Percentiles rank a stretch among this genome's conserved stretches.
These are phyloP conservation scores for Penicillium silybi DNA, from an alignment of 495 filamentous ascomycete species.

Conservation along the genomic window DNA sequence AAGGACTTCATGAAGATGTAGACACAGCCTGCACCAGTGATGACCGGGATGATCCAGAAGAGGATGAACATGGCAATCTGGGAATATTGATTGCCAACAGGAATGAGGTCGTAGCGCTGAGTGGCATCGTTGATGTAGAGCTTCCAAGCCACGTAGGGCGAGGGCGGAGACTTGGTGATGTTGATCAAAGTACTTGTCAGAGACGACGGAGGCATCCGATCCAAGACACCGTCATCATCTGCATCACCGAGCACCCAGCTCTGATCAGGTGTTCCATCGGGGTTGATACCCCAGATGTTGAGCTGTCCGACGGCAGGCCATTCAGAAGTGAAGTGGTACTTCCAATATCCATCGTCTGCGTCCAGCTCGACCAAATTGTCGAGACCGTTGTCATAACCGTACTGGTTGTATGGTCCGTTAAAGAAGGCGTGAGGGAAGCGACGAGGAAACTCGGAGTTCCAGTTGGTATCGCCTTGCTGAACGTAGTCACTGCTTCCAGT, in stretches of 20 bases:
- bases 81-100: conserved; percentile 45
- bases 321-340: conserved; percentile 58
- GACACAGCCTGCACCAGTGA: conserved; percentile 46
- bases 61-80: conserved; percentile 58
- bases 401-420: conserved; percentile 64
- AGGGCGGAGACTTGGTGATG: conserved; percentile 52
- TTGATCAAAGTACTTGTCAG: conserved; percentile 55
- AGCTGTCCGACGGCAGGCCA: conserved; percentile 61
- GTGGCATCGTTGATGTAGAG: conserved; percentile 54
- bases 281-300: conserved; percentile 67
- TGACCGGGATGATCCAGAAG: conserved; percentile 51
- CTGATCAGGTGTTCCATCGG: conserved; percentile 60
- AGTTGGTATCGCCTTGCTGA: conserved; percentile 56
- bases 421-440: conserved; percentile 62
- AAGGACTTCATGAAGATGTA: conserved; percentile 64
- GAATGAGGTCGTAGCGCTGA: conserved; percentile 45
- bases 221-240: conserved; percentile 56
- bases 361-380: conserved; percentile 51
- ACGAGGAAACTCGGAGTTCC: conserved; percentile 30
- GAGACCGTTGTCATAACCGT: conserved; percentile 62
- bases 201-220: conserved; percentile 59
- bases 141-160: conserved; percentile 53
- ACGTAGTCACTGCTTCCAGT: conserved; percentile 61
- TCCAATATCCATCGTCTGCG: conserved; percentile 49
- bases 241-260: conserved; percentile 55